Percentiles rank a stretch among this genome's conserved stretches.
phyloP scores from a whole-genome alignment of 1,284 basidiomycete species.

The Agroathelia rolfsii region DNA sequence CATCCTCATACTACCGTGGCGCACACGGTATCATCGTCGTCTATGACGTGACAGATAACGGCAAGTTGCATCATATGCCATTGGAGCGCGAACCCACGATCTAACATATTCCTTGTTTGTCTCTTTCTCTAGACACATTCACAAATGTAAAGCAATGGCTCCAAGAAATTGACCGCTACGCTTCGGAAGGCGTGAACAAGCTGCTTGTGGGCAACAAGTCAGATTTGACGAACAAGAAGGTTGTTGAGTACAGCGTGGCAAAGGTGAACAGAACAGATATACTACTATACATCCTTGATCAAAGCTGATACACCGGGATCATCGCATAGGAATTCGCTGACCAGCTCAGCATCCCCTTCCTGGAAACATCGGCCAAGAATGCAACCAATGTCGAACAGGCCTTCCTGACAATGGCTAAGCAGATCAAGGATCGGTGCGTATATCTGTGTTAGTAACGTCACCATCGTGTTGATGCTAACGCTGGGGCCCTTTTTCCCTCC shows the following conservation, averaged over 20 bases:
- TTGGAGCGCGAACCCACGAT: neutral
- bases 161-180: constrained; percentile 98
- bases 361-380: constrained; percentile 99
- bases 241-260: constrained; percentile 94
- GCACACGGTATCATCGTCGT: constrained; percentile 98
- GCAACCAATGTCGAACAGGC: constrained; percentile 99
- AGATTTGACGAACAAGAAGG: constrained; percentile 96
- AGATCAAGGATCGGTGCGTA: constrained; percentile 88
- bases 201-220: constrained; percentile 97
- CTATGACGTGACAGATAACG: constrained; percentile 98
- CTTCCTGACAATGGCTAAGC: constrained; percentile 98
- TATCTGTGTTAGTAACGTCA: neutral
- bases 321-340: constrained; percentile 92
- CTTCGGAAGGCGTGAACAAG: constrained; percentile 98
- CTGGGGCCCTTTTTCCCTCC: constrained; percentile 8
- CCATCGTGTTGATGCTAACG: neutral
- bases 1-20: constrained; percentile 93
- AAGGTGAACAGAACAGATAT: constrained; percentile 51
- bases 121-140: constrained; percentile 68
- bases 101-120: constrained; percentile 5
- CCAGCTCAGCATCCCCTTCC: constrained; percentile 90
- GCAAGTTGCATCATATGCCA: constrained; percentile 28
- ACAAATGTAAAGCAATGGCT: constrained; percentile 99
- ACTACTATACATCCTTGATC: constrained; percentile 1
- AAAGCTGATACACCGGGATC: constrained; percentile 6